Conservation (phyloP, 140 eudicot genomes). For the Senecio squalidus region DNA sequence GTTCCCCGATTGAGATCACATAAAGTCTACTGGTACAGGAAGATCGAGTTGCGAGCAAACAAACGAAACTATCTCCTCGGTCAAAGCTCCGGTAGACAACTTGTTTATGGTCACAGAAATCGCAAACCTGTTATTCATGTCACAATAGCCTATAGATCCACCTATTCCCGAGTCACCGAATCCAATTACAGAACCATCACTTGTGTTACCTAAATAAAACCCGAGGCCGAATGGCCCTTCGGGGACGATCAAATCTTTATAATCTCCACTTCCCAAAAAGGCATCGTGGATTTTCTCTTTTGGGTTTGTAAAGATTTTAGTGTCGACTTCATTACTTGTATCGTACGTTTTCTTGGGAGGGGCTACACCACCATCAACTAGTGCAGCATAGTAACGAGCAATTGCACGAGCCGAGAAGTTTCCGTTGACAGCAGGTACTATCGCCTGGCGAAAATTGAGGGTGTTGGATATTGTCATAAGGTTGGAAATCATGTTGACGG, state of each 20-base stretch:
- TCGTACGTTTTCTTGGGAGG: no score
- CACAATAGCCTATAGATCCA: constrained; percentile 75
- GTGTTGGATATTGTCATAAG: background rate
- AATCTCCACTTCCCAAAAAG: constrained; percentile 73
- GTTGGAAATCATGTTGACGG: background rate
- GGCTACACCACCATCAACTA: no score
- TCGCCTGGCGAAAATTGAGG: constrained; percentile 60
- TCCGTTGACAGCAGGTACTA: constrained; percentile 65
- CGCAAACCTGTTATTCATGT: constrained; percentile 56
- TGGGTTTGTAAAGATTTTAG: constrained; percentile 37
- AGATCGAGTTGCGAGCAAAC: constrained; percentile 62
- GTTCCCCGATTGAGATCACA: no score
- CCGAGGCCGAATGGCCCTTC: constrained; percentile 66
- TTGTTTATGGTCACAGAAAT: constrained; percentile 65
- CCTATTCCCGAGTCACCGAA: constrained; percentile 86
- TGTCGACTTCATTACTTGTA: no score
- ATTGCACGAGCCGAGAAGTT: constrained; percentile 83
- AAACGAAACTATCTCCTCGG: constrained; percentile 42
- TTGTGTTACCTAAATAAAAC: constrained; percentile 41
- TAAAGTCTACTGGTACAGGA: constrained; percentile 56
- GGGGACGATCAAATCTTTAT: constrained; percentile 37
- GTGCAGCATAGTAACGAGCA: constrained; percentile 71
- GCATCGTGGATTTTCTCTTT: constrained; percentile 51
- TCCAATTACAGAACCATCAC: constrained; percentile 54
- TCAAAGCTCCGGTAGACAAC: constrained; percentile 55